These are phyloP conservation scores for Quercus aquifolioides DNA, from an alignment of 306 rosid genomes.

Conservation along the genomic window DNA sequence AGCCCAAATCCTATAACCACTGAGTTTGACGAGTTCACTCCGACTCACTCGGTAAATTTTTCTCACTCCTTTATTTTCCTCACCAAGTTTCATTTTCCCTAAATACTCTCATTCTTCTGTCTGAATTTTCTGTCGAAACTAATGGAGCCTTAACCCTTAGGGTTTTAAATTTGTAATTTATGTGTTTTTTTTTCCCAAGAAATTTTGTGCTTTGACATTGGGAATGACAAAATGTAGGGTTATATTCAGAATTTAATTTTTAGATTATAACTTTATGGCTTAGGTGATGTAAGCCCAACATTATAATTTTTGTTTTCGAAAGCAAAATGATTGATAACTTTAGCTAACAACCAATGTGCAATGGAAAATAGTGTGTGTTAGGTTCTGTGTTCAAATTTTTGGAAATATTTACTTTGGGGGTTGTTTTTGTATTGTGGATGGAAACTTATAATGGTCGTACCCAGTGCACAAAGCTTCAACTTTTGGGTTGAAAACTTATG, in stretches of 20 bases:
- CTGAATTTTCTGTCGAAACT: neutral
- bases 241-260: neutral
- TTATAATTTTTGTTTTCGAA: neutral
- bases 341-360: neutral
- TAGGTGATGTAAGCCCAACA: neutral
- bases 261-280: neutral
- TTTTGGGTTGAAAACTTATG: too few species aligned
- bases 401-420: neutral
- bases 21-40: neutral
- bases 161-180: neutral
- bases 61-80: neutral
- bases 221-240: neutral
- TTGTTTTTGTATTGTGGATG: neutral
- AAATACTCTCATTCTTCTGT: neutral
- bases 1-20: neutral
- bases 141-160: neutral
- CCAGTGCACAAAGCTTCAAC: too few species aligned
- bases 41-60: neutral
- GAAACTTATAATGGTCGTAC: too few species aligned
- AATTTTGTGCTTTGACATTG: neutral
- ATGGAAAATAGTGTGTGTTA: neutral
- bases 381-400: neutral
- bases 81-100: too few species aligned
- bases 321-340: neutral
- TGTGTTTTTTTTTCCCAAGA: neutral